These are phyloP conservation scores for Fusarium coffeatum DNA, from an alignment of 2,329 filamentous ascomycete genomes.

Conservation along the genomic window DNA sequence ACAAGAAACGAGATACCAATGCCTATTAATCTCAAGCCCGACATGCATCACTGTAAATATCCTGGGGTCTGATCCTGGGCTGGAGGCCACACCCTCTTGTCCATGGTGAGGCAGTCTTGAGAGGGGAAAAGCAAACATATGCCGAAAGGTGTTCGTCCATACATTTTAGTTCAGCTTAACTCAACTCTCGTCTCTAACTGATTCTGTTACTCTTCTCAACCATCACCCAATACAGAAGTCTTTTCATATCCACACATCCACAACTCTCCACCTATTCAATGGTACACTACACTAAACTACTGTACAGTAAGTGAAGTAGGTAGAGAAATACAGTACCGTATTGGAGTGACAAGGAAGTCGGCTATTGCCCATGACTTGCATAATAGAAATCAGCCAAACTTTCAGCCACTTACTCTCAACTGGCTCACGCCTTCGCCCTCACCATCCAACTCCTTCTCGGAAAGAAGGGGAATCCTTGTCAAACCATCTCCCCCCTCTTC, in stretches of 20 bases:
- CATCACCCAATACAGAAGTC: constrained; percentile 21
- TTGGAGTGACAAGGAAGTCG: not conserved
- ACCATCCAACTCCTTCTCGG: constrained; percentile 5
- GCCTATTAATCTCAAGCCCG: constrained; percentile 4
- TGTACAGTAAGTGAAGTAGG: not conserved
- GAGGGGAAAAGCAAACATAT: not conserved
- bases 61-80: not conserved
- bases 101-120: not conserved
- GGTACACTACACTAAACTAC: not conserved
- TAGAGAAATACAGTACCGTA: not conserved
- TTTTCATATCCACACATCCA: constrained; percentile 1
- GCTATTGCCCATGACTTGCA: constrained; percentile 38
- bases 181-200: not conserved
- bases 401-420: constrained; percentile 21
- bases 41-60: not conserved
- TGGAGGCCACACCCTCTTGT: not conserved
- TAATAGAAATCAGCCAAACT: constrained; percentile 25
- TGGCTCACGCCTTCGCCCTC: constrained; percentile 16
- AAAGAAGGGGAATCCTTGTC: constrained; percentile 1
- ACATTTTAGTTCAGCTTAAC: constrained; percentile 25
- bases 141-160: constrained; percentile 6
- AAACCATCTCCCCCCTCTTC: constrained; percentile 1
- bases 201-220: not conserved
- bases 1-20: constrained; percentile 1
- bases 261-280: not conserved